Base-by-base conservation (phyloP, 345 rosid genomes). In the Syzygium aqueum region DNA sequence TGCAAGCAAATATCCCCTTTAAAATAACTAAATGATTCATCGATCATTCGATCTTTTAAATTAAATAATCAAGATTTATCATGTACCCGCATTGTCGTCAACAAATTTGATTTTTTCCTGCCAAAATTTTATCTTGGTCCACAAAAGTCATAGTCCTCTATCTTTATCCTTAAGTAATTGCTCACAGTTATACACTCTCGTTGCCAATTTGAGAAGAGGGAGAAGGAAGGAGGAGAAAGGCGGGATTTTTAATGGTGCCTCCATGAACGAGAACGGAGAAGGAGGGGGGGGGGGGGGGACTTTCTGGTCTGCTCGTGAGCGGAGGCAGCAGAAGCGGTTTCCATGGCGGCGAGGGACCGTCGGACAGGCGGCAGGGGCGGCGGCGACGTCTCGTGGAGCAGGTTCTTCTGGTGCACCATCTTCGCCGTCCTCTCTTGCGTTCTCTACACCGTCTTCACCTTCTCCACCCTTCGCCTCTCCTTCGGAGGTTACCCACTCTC, bases 351-450 rank as follows among this genome's bases (percentile, higher is more conserved):
- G 12, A 56, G 63, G 30, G 84, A 27, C 51, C 40, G 87, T 73
- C 59, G 84, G 61, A 30, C 43, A 21, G 53, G 87, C 93, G 92
- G 97, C 93, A 87, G 89, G 90, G 95, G 95, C 61, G 93, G 89
- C 89, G 89, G 73, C 90, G 61, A 90, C 86, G 91, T 91, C 84
- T 90, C 95, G 0, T 94, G 94, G 94, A 91, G 90, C 86, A 90
- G 93, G 86, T 91, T 94, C 90, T 95, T 93, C 89, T 92, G 94
- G 89, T 91, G 92, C 93, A 92, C 95, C 73, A 37, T 94, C 85
- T 87, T 90, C 91, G 85, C 91, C 46, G 94, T 93, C 87, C 27
- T 90, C 90, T 89, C 92, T 27, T 92, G 90, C 90, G 86, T 93
- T 80, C 52, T 93, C 92, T 90, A 93, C 89, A 85, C 90, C 2